Conservation (phyloP, 176 grass and related monocot species). For the Tillandsia fasciculata region DNA sequence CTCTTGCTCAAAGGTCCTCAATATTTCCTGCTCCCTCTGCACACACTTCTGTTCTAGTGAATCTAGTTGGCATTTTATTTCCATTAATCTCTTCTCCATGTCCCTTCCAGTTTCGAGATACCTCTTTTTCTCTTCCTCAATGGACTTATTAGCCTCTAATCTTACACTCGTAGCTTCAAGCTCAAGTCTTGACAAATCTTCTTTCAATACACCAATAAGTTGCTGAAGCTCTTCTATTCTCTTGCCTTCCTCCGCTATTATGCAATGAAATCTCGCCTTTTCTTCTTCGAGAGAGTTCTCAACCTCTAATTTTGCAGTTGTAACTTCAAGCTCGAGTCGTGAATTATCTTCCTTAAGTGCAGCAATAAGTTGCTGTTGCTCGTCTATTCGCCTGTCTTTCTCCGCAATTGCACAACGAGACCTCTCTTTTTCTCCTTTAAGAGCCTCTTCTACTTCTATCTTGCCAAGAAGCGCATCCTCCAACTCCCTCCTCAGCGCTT, state of each 20-base stretch:
- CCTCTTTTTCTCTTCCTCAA: conserved; percentile 27
- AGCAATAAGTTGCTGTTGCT: conserved; percentile 32
- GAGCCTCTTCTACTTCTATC: conserved; percentile 25
- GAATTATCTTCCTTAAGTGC: conserved; percentile 45
- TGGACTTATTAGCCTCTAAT: conserved; percentile 24
- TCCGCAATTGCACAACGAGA: conserved; percentile 27
- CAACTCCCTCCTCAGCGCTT: conserved; percentile 25
- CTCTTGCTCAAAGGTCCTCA: conserved; percentile 47
- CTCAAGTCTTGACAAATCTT: conserved; percentile 35
- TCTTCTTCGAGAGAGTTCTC: conserved; percentile 31
- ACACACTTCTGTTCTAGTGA: conserved; percentile 39
- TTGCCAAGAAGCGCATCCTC: conserved; percentile 35
- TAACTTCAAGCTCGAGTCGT: conserved; percentile 29
- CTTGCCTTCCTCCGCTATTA: conserved; percentile 33
- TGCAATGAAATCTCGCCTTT: conserved; percentile 29
- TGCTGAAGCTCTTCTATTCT: conserved; percentile 41
- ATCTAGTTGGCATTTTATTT: conserved; percentile 34
- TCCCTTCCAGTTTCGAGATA: conserved; percentile 36
- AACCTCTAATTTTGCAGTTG: conserved; percentile 11
- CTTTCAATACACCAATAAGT: conserved; percentile 25
- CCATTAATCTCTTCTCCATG: conserved; percentile 30
- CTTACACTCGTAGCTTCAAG: conserved; percentile 23
- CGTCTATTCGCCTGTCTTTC: conserved; percentile 32
- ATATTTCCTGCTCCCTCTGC: conserved; percentile 28
- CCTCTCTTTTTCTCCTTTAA: conserved; percentile 37